Conservation (phyloP, 352 stramenopile species). For the Globisporangium cederbergense region DNA sequence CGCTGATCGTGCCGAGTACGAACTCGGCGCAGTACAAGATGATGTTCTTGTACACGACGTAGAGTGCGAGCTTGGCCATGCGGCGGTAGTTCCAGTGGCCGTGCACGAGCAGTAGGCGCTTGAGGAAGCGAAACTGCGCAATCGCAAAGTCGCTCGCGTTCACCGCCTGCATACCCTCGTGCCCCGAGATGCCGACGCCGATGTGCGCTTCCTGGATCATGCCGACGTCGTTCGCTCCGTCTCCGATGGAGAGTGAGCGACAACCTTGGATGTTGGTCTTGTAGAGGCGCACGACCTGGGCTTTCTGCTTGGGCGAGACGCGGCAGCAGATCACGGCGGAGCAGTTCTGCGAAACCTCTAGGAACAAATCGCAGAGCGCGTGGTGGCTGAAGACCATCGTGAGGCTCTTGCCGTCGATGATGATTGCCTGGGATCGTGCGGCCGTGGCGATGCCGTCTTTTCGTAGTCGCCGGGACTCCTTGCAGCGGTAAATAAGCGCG, state of each 20-base stretch:
- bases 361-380: constrained; percentile 69
- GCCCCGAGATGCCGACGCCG: constrained; percentile 97
- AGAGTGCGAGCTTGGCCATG: constrained; percentile 94
- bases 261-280: constrained; percentile 83
- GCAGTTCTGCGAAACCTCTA: constrained; percentile 83
- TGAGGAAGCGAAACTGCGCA: constrained; percentile 97
- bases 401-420: constrained; percentile 72
- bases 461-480: constrained; percentile 31
- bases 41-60: constrained; percentile 99
- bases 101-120: constrained; percentile 95
- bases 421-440: constrained; percentile 41
- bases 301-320: constrained; percentile 92
- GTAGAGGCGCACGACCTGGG: constrained; percentile 84
- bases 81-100: constrained; percentile 98
- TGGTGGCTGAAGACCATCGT: constrained; percentile 78
- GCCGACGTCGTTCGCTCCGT: constrained; percentile 98
- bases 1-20: constrained; percentile 85
- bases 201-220: constrained; percentile 99
- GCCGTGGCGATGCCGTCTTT: constrained; percentile 20
- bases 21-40: constrained; percentile 80
- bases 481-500: constrained; percentile 45
- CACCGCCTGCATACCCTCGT: constrained; percentile 99
- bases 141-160: constrained; percentile 98
- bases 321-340: constrained; percentile 88
- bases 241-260: constrained; percentile 94